Evolutionary conservation across 2,329 filamentous ascomycete genomes (phyloP).

Genomic region (Akanthomyces dipterigenus): DNA sequence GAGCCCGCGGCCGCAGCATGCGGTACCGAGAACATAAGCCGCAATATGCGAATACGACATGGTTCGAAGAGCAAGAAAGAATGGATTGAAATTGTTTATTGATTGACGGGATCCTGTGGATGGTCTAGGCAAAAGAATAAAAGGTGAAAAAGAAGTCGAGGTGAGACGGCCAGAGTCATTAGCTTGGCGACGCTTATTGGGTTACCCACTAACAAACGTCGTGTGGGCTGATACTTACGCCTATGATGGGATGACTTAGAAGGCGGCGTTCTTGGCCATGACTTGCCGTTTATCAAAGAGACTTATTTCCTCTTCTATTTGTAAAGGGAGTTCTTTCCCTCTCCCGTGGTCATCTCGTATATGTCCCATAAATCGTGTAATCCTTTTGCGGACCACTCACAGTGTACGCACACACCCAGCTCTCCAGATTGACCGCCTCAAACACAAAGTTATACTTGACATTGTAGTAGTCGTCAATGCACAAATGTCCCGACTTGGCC

Average conservation of each 20-base stretch:
- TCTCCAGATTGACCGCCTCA: constrained; percentile 45
- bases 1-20: constrained; percentile 20
- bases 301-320: not conserved
- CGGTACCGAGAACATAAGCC: constrained; percentile 18
- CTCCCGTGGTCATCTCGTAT: constrained; percentile 25
- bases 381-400: constrained; percentile 70
- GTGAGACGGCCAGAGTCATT: too few relatives aligned
- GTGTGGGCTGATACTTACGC: not conserved
- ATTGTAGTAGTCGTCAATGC: constrained; percentile 64
- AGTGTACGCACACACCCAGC: constrained; percentile 56
- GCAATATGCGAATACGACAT: constrained; percentile 22
- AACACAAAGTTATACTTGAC: constrained; percentile 63
- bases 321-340: not conserved
- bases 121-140: too few relatives aligned
- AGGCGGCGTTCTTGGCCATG: too few relatives aligned
- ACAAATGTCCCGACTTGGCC: constrained; percentile 63
- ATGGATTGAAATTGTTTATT: too few relatives aligned
- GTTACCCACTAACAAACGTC: not conserved
- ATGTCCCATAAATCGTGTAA: constrained; percentile 53
- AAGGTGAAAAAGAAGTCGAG: too few relatives aligned
- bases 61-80: not conserved
- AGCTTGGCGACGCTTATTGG: not conserved
- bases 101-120: too few relatives aligned
- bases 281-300: too few relatives aligned
- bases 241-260: too few relatives aligned